A percentile compares a stretch with the other conserved stretches of the same genome.
These are phyloP conservation scores for Herpotrichia juniperi DNA, from an alignment of 2,329 filamentous ascomycete species.

Conservation along the genomic window DNA sequence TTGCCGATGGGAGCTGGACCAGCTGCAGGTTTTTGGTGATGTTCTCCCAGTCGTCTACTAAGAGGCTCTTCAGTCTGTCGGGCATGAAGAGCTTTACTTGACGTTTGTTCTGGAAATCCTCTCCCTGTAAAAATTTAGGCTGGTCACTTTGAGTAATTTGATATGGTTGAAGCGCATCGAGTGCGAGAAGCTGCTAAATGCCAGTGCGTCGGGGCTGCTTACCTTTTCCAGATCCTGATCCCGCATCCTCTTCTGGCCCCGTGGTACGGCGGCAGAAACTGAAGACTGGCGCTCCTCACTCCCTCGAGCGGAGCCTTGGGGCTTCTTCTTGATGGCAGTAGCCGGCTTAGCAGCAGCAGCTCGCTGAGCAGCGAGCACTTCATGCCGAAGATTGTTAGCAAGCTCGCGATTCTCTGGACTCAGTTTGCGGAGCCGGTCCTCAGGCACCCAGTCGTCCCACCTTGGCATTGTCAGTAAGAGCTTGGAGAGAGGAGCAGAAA, in stretches of 20 bases:
- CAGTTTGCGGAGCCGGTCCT: conserved; percentile 91
- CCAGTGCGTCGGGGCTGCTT: conserved; percentile 24
- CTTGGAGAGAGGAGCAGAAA: conserved; percentile 3
- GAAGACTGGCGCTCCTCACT: conserved; percentile 77
- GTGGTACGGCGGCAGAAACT: conserved; percentile 60
- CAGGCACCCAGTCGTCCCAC: conserved; percentile 98
- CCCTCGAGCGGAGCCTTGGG: conserved; percentile 67
- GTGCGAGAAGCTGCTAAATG: neutral
- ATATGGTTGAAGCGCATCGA: neutral
- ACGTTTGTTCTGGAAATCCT: conserved; percentile 81
- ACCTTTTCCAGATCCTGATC: conserved; percentile 86
- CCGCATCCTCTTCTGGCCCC: conserved; percentile 75
- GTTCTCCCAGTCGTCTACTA: conserved; percentile 99
- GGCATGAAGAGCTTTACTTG: conserved; percentile 86
- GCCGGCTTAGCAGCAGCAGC: conserved; percentile 50
- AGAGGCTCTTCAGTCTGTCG: conserved; percentile 85
- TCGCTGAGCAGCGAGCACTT: conserved; percentile 66
- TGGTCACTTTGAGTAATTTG: neutral
- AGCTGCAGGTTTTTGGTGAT: conserved; percentile 94
- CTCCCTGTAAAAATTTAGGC: conserved; percentile 68
- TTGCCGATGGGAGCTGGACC: conserved; percentile 78
- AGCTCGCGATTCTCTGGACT: conserved; percentile 95
- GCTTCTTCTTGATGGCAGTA: conserved; percentile 61
- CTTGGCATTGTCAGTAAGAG: conserved; percentile 49
- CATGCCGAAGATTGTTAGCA: conserved; percentile 73